Evolutionary conservation across 2,329 filamentous ascomycete species (phyloP).

Genomic region (Colletotrichum ledebouriae): DNA sequence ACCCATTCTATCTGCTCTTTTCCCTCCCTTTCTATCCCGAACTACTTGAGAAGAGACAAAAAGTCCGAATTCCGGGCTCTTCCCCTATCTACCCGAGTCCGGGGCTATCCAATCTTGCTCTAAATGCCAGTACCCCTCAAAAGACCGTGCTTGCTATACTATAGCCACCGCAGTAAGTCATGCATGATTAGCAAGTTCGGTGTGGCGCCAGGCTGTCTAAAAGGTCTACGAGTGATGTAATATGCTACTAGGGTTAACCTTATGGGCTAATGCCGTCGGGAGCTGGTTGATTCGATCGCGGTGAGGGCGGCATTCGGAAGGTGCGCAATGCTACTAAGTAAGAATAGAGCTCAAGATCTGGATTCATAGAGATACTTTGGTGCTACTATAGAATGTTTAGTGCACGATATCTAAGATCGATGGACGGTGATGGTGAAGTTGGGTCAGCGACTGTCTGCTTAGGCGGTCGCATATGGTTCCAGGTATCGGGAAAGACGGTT

Average conservation of each 20-base stretch:
- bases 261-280: neutral
- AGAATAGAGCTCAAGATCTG: neutral
- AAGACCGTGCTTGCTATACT: neutral
- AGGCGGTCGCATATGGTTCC: neutral
- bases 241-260: neutral
- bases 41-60: neutral
- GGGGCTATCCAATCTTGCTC: neutral
- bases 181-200: neutral
- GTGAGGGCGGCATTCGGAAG: neutral
- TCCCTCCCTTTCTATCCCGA: neutral
- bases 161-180: neutral
- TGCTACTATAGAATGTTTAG: neutral
- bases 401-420: neutral
- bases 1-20: neutral
- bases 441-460: neutral
- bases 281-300: neutral
- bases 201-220: neutral
- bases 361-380: neutral
- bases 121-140: conserved; percentile 3
- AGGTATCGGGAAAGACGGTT: neutral
- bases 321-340: neutral
- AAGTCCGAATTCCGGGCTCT: neutral
- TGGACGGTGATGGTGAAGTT: neutral
- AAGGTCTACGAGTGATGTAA: neutral
- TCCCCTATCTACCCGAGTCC: neutral